These are phyloP conservation scores for Hyaloscypha variabilis DNA, from an alignment of 495 filamentous ascomycete genomes.

Conservation along the genomic window DNA sequence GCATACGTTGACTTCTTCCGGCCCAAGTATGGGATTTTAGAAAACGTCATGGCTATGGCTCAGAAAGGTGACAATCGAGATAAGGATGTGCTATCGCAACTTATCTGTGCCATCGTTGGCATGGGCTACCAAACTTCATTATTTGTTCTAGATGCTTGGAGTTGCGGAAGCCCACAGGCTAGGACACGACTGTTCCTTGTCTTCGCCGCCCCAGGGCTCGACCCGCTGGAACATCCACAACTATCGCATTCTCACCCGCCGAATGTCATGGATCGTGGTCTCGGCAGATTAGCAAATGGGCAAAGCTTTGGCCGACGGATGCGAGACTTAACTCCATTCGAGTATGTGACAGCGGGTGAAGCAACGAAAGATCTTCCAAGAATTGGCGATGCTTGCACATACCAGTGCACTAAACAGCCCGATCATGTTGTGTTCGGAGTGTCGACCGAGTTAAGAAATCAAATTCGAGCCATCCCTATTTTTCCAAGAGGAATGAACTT, in stretches of 20 bases:
- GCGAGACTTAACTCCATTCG: slow-evolving; percentile 56
- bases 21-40: slow-evolving; percentile 70
- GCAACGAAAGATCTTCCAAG: slow-evolving; percentile 60
- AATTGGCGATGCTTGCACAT: slow-evolving; percentile 55
- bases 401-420: slow-evolving; percentile 58
- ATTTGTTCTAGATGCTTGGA: slow-evolving; percentile 68
- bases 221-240: slow-evolving; percentile 52
- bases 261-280: slow-evolving; percentile 29
- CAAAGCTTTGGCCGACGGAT: slow-evolving; percentile 55
- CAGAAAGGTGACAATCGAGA: slow-evolving; percentile 38
- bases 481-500: slow-evolving; percentile 51
- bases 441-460: slow-evolving; percentile 34
- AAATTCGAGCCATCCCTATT: slow-evolving; percentile 44
- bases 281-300: slow-evolving; percentile 66
- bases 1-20: slow-evolving; percentile 73
- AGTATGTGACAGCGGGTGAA: slow-evolving; percentile 49
- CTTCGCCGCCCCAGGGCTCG: slow-evolving; percentile 63
- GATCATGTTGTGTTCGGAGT: slow-evolving; percentile 58
- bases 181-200: slow-evolving; percentile 67
- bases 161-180: slow-evolving; percentile 61
- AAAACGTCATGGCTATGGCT: slow-evolving; percentile 71
- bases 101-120: slow-evolving; percentile 69
- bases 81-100: slow-evolving; percentile 66
- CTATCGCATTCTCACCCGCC: slow-evolving; percentile 63
- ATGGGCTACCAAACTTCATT: slow-evolving; percentile 73